These are phyloP conservation scores for Termitomyces eurrhizus DNA, from an alignment of 768 basidiomycete genomes.

Conservation along the genomic window DNA sequence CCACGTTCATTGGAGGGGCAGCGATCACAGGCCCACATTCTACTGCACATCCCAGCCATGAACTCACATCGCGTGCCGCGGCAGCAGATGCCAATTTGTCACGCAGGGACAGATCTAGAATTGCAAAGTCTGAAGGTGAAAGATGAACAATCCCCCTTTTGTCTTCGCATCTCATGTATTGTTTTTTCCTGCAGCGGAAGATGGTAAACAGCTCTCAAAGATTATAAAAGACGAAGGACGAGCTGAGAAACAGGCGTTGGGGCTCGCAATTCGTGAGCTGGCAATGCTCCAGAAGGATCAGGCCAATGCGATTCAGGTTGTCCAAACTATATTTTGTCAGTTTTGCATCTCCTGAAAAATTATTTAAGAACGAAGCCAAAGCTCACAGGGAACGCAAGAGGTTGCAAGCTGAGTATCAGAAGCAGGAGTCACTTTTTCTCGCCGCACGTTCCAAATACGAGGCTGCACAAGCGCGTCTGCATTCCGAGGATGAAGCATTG, in stretches of 20 bases:
- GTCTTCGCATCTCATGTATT: neutral
- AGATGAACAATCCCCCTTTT: neutral
- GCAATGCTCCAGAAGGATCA: constrained; percentile 68
- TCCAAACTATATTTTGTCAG: neutral
- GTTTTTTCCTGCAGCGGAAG: constrained; percentile 38
- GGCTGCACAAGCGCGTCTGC: constrained; percentile 43
- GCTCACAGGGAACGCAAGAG: constrained; percentile 51
- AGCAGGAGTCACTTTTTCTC: constrained; percentile 56
- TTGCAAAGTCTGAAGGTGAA: constrained; percentile 49
- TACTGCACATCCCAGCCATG: constrained; percentile 36
- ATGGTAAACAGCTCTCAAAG: constrained; percentile 59
- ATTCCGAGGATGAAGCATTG: constrained; percentile 42
- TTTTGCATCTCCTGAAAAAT: neutral
- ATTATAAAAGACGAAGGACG: constrained; percentile 69
- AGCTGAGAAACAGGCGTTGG: constrained; percentile 60
- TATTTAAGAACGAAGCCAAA: constrained; percentile 49
- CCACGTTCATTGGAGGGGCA: constrained; percentile 52
- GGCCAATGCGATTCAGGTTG: constrained; percentile 57
- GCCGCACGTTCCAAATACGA: constrained; percentile 61
- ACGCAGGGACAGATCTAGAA: constrained; percentile 47
- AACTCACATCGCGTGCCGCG: constrained; percentile 35
- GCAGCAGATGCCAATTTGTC: constrained; percentile 46
- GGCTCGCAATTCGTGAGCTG: constrained; percentile 60
- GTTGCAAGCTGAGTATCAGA: constrained; percentile 54
- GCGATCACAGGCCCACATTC: constrained; percentile 47